Evolutionary conservation across 306 rosid species (phyloP), one percentile per base, ranked within the genome.

Genomic region (Bauhinia variegata): DNA sequence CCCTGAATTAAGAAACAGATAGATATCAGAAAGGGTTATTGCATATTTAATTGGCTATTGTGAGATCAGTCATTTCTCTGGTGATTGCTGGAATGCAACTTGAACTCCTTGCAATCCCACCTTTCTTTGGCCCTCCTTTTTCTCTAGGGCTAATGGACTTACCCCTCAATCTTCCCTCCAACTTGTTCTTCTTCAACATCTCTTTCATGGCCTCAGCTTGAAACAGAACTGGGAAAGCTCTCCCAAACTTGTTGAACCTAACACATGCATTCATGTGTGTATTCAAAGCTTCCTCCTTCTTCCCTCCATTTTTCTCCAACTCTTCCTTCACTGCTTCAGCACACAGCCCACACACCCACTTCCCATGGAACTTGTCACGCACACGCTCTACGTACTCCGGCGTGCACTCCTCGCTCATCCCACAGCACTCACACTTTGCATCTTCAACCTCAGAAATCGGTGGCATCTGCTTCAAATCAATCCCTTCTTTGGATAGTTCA

Each of bases 331-430:
- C 97, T 0, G 97, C 99, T 79, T 88, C 97, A 0, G 91, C 10
- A 36, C 99, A 95, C 58, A 90, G 72, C 28, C 99, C 99, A 4
- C 99, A 95, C 49, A 90, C 87, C 76, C 77, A 86, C 63, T 90
- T 90, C 52, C 99, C 97, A 0, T 46, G 18, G 80, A 80, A 86
- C 78, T 85, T 95, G 11, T 71, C 78, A 0, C 97, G 78, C 52
- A 86, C 84, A 0, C 80, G 79, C 4, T 82, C 91, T 5, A 90
- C 84, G 89, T 90, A 95, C 83, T 88, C 95, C 0, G 75, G 83
- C 12, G 99, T 95, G 84, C 89, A 90, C 87, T 95, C 99, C 76
- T 95, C 96, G 23, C 80, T 71, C 95, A 95, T 95, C 4, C 99
- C 97, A 43, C 99, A 95, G 15, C 99, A 95, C 79, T 95, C 99